Evolutionary conservation across 305 asterid species (phyloP), one percentile per base, ranked within the genome.

Genomic region (Rubia occidens): DNA sequence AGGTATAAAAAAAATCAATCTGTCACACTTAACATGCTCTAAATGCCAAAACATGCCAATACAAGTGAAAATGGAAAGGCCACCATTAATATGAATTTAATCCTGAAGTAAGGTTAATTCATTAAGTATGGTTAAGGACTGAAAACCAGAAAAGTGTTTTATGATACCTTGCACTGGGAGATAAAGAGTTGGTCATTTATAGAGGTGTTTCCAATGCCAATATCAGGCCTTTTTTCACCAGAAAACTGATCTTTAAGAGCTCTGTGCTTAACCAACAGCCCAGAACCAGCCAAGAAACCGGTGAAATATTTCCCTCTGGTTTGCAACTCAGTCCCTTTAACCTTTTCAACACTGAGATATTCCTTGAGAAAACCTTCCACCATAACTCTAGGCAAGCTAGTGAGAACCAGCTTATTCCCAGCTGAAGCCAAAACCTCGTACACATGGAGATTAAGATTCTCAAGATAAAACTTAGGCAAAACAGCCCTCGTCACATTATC

Each of bases 381-480:
- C 97, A 93, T 87, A 35, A 93, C 88, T 63, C 89, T 84, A 0
- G 98, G 98, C 54, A 88, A 84, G 61, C 82, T 74, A 0, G 97
- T 93, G 29, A 87, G 53, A 0, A 90, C 89, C 2, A 73, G 75
- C 64, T 65, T 82, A 21, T 70, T 40, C 32, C 91, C 92, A 1
- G 82, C 85, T 0, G 90, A 75, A 9, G 73, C 84, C 49, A 90
- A 21, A 2, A 82, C 82, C 55, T 87, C 79, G 40, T 71, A 88
- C 2, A 80, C 92, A 20, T 72, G 82, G 49, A 72, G 75, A 62
- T 88, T 85, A 2, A 90, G 80, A 61, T 87, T 83, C 37, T 93
- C 97, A 0, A 90, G 85, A 73, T 84, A 93, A 79, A 90, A 93
- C 77, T 93, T 93, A 0, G 98, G 97, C 62, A 93, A 71, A 18